A percentile compares a stretch with the other conserved stretches of the same genome.
Evolutionary conservation across 805 yeast genomes (phyloP).

Genomic region (Ogataea haglerorum): DNA sequence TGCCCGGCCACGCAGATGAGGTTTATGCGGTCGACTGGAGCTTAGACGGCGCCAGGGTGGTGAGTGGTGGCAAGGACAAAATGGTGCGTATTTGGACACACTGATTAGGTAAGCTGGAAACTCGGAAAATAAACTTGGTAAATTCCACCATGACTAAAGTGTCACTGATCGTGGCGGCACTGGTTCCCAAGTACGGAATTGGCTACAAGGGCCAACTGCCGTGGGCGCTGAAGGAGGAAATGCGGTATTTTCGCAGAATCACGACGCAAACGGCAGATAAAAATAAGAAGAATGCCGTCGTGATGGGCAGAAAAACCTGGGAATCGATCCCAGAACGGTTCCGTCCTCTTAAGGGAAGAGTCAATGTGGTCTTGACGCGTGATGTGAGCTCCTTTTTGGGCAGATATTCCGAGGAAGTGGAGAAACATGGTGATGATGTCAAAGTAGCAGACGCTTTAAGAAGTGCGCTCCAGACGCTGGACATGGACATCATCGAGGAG

Average conservation of each 20-base stretch:
- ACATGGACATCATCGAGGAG: conserved; percentile 41
- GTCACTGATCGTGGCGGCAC: conserved; percentile 79
- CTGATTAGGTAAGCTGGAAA: conserved; percentile 26
- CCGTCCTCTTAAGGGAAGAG: conserved; percentile 74
- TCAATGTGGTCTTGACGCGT: conserved; percentile 74
- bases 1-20: conserved; percentile 96
- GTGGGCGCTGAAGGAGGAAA: conserved; percentile 82
- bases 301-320: conserved; percentile 98
- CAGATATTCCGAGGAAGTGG: conserved; percentile 28
- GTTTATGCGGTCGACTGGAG: conserved; percentile 98
- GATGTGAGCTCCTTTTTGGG: conserved; percentile 23
- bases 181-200: conserved; percentile 77
- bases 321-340: conserved; percentile 83
- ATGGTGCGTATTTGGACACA: conserved; percentile 93
- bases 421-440: conserved; percentile 16
- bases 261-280: conserved; percentile 46
- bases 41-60: conserved; percentile 87
- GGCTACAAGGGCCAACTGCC: conserved; percentile 82
- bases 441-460: conserved; percentile 40
- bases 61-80: conserved; percentile 98
- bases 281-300: conserved; percentile 62
- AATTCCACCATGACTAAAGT: conserved; percentile 33
- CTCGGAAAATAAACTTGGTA: background rate
- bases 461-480: conserved; percentile 38
- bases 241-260: conserved; percentile 76